Base-by-base conservation (phyloP, 495 filamentous ascomycete genomes). In the Aspergillus incahuasiensis region DNA sequence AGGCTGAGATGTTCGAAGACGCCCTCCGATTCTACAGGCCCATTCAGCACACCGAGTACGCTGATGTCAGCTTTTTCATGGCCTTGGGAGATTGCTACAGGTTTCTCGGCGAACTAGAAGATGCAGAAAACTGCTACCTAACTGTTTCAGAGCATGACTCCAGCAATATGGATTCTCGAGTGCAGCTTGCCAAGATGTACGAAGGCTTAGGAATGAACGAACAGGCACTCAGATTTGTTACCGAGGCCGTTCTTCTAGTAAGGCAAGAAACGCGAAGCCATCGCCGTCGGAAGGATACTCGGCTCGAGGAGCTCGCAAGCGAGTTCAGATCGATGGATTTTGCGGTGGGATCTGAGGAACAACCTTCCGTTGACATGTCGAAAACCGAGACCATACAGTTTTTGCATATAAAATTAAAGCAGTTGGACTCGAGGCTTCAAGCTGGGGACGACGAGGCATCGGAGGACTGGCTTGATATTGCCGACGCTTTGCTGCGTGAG, bases 111-210 rank as follows among this genome's bases (percentile, higher is more conserved):
- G 76, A 83, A 25, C 74, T 81, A 18, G 74, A 80, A 51, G 80
- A 87, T 22, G 89, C 91, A 1, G 88, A 90, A 61, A 82, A 86
- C 43, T 87, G 82, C 61, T 95, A 88, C 59, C 77, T 85, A 9
- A 79, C 78, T 0, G 81, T 92, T 11, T 81, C 90, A 20, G 80
- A 89, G 41, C 74, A 82, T 54, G 87, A 96, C 54, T 59, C 81
- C 12, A 72, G 77, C 42, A 81, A 88, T 55, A 80, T 88, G 46
- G 84, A 91, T 48, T 86, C 86, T 13, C 85, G 89, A 43, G 82
- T 88, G 13, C 76, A 86, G 57, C 75, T 97, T 15, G 90, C 87
- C 8, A 88, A 85, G 59, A 81, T 96, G 63, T 95, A 90, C 63
- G 88, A 94, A 63, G 79, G 79, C 18, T 77, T 82, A 22, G 79